Conservation (phyloP, 2,329 filamentous ascomycete genomes). For the Ceratocystis papillata region DNA sequence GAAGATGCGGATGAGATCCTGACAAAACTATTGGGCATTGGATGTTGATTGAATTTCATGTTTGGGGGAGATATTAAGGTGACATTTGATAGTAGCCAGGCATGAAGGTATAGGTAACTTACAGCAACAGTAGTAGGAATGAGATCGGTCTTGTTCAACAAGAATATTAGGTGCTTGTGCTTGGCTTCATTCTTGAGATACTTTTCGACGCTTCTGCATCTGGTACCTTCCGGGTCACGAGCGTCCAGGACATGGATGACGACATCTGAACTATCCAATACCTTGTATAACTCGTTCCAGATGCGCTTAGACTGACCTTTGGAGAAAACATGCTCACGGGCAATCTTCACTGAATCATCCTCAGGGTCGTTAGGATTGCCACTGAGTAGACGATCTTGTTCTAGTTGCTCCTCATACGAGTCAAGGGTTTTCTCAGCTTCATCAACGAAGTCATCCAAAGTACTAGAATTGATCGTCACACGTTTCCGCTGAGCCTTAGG, state of each 20-base stretch:
- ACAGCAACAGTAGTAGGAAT: slow-evolving; percentile 89
- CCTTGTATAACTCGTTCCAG: slow-evolving; percentile 94
- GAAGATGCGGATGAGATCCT: slow-evolving; percentile 52
- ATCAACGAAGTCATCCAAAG: slow-evolving; percentile 69
- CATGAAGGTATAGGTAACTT: slow-evolving; percentile 43
- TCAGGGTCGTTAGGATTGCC: slow-evolving; percentile 51
- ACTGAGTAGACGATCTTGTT: slow-evolving; percentile 66
- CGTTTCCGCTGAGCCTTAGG: slow-evolving; percentile 88
- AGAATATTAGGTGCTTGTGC: slow-evolving; percentile 70
- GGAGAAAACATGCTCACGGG: slow-evolving; percentile 77
- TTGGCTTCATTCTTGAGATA: slow-evolving; percentile 82
- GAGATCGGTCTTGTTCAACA: slow-evolving; percentile 52
- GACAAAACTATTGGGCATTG: slow-evolving; percentile 60
- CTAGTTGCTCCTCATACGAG: slow-evolving; percentile 66
- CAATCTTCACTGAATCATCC: slow-evolving; percentile 43
- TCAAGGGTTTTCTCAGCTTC: slow-evolving; percentile 72
- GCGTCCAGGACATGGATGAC: slow-evolving; percentile 91
- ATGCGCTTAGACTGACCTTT: slow-evolving; percentile 94
- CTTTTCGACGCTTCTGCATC: slow-evolving; percentile 69
- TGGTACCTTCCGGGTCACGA: slow-evolving; percentile 76
- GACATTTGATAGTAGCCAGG: not conserved
- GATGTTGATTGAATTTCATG: not conserved
- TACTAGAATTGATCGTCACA: slow-evolving; percentile 76
- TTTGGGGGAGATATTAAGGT: slow-evolving; percentile 18
- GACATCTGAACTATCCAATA: slow-evolving; percentile 72